Base-by-base conservation (phyloP, 2,329 filamentous ascomycete genomes). In the Colletotrichum sp. region DNA sequence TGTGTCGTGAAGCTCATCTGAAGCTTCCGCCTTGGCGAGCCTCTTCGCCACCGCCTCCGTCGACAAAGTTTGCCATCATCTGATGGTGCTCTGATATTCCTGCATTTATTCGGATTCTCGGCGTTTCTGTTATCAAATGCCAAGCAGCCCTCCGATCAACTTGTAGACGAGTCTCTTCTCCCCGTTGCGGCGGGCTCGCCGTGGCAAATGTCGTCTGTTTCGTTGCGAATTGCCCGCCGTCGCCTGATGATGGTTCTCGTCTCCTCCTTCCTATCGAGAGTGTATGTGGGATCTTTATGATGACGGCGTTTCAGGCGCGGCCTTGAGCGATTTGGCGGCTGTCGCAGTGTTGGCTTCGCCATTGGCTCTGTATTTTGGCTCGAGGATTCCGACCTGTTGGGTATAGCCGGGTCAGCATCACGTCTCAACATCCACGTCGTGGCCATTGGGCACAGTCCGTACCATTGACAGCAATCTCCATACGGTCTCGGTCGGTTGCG, bases 391-490 rank as follows among this genome's bases (percentile, higher is more conserved):
- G 74, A 86, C 82, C 84, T 86, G 68, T 15, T 0, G 13, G 0
- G 38, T 0, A 8, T 43, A n/a, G 16, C n/a, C 21, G 43, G 11
- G 70, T 72, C 61, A 72, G 69, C 33, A n/a, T 27, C 24, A 3
- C 9, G 51, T 21, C 43, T 24, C 18, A 18, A n/a, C 3, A 18
- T n/a, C 15, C 15, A 8, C 18, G 12, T 16, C 7, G 6, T n/a
- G 4, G 5, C 9, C 18, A 13, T 13, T 9, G 27, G 8, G 9
- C 55, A 58, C 6, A 58, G 8, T 31, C 18, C 85, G 78, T 71
- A 96, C 95, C 94, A 98, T 93, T 70, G 90, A 90, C 78, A 99
- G 86, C 79, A 98, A 84, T 81, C 95, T 90, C 96, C 96, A 98
- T 43, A 94, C 94, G 5, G 94, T 92, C 78, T 98, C 95, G 76